Evolutionary conservation across 192 early-diverging fungal genomes (phyloP).

Genomic region (Spizellomyces punctatus): DNA sequence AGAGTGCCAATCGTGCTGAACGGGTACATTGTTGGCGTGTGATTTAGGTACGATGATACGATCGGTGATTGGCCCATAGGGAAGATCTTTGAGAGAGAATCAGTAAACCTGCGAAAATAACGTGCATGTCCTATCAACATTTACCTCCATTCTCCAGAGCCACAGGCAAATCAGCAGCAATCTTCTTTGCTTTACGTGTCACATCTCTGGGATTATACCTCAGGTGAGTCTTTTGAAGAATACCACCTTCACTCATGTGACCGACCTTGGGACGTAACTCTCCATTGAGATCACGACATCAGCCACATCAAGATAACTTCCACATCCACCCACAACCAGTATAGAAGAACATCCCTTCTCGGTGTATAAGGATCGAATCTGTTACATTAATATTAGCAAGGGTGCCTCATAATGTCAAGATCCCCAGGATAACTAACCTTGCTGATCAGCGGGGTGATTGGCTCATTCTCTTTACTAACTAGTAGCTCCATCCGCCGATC

Average conservation of each 20-base stretch:
- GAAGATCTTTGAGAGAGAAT: too few species aligned
- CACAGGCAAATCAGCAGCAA: slow-evolving; percentile 40
- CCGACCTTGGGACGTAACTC: slow-evolving; percentile 37
- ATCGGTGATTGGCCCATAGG: too few species aligned
- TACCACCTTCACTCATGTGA: not conserved
- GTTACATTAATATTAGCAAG: slow-evolving; percentile 16
- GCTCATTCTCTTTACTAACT: slow-evolving; percentile 48
- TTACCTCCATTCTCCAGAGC: slow-evolving; percentile 7
- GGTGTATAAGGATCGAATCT: slow-evolving; percentile 37
- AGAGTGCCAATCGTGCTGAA: not conserved
- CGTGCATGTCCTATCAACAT: not conserved
- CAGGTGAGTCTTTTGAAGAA: not conserved
- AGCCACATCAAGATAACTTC: slow-evolving; percentile 59
- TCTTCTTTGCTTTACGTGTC: slow-evolving; percentile 37
- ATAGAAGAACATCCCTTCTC: slow-evolving; percentile 45
- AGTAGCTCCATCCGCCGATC: slow-evolving; percentile 59
- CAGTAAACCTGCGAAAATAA: too few species aligned
- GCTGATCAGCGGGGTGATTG: slow-evolving; percentile 60
- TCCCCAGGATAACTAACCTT: slow-evolving; percentile 3
- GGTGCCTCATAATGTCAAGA: slow-evolving; percentile 9
- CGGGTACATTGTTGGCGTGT: not conserved
- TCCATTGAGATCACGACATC: slow-evolving; percentile 55
- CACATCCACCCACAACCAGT: slow-evolving; percentile 59
- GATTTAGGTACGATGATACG: too few species aligned
- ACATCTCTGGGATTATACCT: slow-evolving; percentile 26